Conservation (phyloP, 176 grass and related monocot species). For the Eleusine indica region DNA sequence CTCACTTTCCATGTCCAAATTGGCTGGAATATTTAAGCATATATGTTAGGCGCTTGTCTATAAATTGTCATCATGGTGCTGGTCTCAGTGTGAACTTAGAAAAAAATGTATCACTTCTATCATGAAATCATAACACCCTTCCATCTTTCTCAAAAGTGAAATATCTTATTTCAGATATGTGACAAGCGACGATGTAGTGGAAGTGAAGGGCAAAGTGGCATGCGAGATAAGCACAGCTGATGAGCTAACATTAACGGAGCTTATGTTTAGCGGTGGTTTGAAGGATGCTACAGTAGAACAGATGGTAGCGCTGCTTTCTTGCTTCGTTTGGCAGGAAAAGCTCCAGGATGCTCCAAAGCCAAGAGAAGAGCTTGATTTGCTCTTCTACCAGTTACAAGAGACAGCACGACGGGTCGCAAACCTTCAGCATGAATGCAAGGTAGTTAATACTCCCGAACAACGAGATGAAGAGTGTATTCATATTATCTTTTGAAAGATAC, state of each 20-base stretch:
- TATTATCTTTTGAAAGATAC: background rate
- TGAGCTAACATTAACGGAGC: slow-evolving; percentile 83
- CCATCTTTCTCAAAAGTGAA: background rate
- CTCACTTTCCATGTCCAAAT: background rate
- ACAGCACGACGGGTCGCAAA: slow-evolving; percentile 54
- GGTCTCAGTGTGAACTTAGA: slow-evolving; percentile 6
- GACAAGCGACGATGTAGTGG: slow-evolving; percentile 78
- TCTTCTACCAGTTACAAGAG: slow-evolving; percentile 59
- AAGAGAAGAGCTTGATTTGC: slow-evolving; percentile 74
- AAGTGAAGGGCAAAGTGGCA: slow-evolving; percentile 89
- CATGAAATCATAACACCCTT: background rate
- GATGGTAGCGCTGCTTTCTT: slow-evolving; percentile 91
- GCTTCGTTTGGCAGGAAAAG: slow-evolving; percentile 96
- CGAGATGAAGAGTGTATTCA: background rate
- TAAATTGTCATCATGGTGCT: background rate
- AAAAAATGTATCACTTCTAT: background rate
- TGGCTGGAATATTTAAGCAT: background rate
- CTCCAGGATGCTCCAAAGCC: slow-evolving; percentile 82
- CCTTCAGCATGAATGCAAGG: slow-evolving; percentile 90
- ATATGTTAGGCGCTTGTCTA: background rate
- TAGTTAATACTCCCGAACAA: slow-evolving; percentile 34
- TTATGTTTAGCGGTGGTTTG: slow-evolving; percentile 86
- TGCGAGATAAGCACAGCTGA: slow-evolving; percentile 89
- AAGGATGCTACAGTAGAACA: slow-evolving; percentile 85
- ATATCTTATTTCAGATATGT: slow-evolving; percentile 46